Percentiles rank a stretch among this genome's conserved stretches.
phyloP scores from a whole-genome alignment of 768 basidiomycete species.

The Russula ochroleuca region DNA sequence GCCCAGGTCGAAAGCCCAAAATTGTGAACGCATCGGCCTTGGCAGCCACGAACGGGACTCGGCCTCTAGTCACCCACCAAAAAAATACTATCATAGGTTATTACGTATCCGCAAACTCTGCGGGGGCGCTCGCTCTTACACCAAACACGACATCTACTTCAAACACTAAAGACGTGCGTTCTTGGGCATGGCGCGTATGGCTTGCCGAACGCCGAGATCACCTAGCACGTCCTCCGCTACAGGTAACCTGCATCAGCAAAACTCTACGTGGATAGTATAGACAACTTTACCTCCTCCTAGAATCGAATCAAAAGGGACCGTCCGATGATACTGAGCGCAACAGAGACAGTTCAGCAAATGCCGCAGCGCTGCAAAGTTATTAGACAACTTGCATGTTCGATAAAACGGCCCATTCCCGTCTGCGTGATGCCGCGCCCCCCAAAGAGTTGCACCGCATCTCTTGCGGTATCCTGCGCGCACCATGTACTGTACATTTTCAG shows the following conservation, averaged over 20 bases:
- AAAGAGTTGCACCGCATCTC: slow-evolving; percentile 81
- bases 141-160: no score
- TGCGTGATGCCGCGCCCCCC: slow-evolving; percentile 84
- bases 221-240: slow-evolving; percentile 69
- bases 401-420: slow-evolving; percentile 74
- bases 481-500: slow-evolving; percentile 75
- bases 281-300: slow-evolving; percentile 55
- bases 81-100: no score
- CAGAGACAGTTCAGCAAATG: not conserved
- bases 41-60: no score
- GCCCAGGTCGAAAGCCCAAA: no score
- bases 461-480: slow-evolving; percentile 71
- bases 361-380: not conserved
- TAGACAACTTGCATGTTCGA: slow-evolving; percentile 58
- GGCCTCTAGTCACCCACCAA: no score
- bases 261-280: not conserved
- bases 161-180: slow-evolving; percentile 50
- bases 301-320: slow-evolving; percentile 62
- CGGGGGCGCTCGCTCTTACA: no score
- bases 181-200: slow-evolving; percentile 69
- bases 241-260: slow-evolving; percentile 2
- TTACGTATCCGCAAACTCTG: no score
- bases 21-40: no score
- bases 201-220: slow-evolving; percentile 79
- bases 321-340: slow-evolving; percentile 53